Base-by-base conservation (phyloP, 352 stramenopile species). In the Globisporangium takayamanum region DNA sequence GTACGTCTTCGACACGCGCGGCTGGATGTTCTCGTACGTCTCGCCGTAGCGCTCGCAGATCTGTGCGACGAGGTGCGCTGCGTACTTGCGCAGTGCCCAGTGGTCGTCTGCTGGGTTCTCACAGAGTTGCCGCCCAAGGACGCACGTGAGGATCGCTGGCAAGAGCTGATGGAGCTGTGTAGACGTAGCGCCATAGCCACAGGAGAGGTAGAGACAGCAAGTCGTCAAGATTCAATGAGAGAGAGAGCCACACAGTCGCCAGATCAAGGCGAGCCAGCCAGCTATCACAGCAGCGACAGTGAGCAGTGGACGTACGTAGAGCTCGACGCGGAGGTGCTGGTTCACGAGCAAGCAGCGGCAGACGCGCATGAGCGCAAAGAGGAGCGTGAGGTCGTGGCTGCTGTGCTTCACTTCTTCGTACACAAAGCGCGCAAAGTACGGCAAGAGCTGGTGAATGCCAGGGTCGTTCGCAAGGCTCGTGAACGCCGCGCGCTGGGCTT, bases 121-220 rank as follows among this genome's bases (percentile, higher is more conserved):
- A 57, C 88, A 97, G 6, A 97, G 65, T 53, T 94, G 87, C 57
- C 89, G 87, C 15, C 91, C 89, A 20, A 98, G 76, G 25, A 98
- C 83, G 57, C 90, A 97, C 41, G 92, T 98, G 55, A 98, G 70
- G 30, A 98, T 91, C 37, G 90, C 80, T 25, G 91, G 91, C 59
- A 98, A 83, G 44, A 98, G 67, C 84, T 98, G 91, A 62, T 98
- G 91, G 10, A 98, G 74, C 80, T 96, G 50, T 26, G 57, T 42
- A 42, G 36, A 8, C 15, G n/a, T 18, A 64, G 33, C 10, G 33
- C 4, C 28, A 5, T 5, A 39, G 33, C 4, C 28, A 5, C 28
- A 39, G 3, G 33, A 39, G 33, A 12, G 12, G 55, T 4, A 20
- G 3, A 53, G 8, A 1, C 20, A 14, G 5, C 18, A 26, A 49